Evolutionary conservation across 495 filamentous ascomycete species (phyloP).

Genomic region (Aspergillus baeticus): DNA sequence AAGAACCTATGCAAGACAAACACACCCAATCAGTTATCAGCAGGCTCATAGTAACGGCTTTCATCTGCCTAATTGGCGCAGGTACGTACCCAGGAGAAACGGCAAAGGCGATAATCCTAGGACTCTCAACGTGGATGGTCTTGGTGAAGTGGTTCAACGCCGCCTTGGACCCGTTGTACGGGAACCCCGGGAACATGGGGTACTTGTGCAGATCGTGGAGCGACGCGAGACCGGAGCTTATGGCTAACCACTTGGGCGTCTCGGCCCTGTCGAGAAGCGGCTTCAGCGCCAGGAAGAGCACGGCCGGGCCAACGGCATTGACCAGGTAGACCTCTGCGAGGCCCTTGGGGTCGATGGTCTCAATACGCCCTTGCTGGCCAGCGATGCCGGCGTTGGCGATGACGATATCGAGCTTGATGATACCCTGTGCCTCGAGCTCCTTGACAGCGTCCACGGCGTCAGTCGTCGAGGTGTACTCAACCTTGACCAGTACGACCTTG

Average conservation of each 20-base stretch:
- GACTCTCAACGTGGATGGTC: slow-evolving; percentile 35
- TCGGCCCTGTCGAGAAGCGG: slow-evolving; percentile 31
- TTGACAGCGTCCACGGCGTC: not conserved
- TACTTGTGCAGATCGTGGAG: not conserved
- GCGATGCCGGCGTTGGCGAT: slow-evolving; percentile 47
- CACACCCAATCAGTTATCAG: no score
- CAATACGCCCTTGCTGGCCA: no score
- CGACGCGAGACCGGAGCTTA: slow-evolving; percentile 17
- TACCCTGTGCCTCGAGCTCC: not conserved
- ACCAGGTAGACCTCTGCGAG: slow-evolving; percentile 16
- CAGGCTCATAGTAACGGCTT: no score
- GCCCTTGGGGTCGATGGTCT: slow-evolving; percentile 8
- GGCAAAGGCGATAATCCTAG: slow-evolving; percentile 27
- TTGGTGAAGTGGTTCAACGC: slow-evolving; percentile 30
- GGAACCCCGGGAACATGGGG: slow-evolving; percentile 16
- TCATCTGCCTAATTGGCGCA: no score
- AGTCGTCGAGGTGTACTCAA: not conserved
- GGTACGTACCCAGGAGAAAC: slow-evolving; percentile 14
- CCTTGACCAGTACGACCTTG: not conserved
- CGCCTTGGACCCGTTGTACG: slow-evolving; percentile 34
- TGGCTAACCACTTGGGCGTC: slow-evolving; percentile 28
- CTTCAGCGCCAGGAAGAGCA: slow-evolving; percentile 33
- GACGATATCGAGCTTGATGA: slow-evolving; percentile 36
- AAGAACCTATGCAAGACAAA: no score
- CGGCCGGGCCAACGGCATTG: slow-evolving; percentile 23